Evolutionary conservation across 176 grass and related monocot species (phyloP).

Genomic region (Bolboschoenus planiculmis): DNA sequence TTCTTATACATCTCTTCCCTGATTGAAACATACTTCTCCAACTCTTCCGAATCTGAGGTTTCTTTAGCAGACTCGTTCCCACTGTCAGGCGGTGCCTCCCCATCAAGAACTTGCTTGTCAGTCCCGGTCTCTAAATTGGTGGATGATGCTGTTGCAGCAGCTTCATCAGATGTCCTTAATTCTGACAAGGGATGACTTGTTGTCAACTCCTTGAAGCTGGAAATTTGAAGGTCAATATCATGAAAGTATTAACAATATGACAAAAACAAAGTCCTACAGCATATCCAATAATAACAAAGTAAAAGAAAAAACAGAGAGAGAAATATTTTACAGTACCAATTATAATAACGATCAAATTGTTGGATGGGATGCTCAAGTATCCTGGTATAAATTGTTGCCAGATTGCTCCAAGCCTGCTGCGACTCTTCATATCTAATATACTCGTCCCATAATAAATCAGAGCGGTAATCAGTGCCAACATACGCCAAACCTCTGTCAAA

Average conservation of each 20-base stretch:
- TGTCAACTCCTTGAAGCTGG: slow-evolving; percentile 84
- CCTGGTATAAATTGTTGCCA: slow-evolving; percentile 88
- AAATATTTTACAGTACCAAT: slow-evolving; percentile 64
- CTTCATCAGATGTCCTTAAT: slow-evolving; percentile 60
- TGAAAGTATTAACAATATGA: neutral
- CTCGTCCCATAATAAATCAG: slow-evolving; percentile 89
- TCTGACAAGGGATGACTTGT: slow-evolving; percentile 54
- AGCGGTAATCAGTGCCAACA: slow-evolving; percentile 92
- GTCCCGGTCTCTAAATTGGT: slow-evolving; percentile 31
- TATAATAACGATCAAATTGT: slow-evolving; percentile 96
- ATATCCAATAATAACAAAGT: slow-evolving; percentile 12
- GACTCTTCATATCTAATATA: slow-evolving; percentile 99
- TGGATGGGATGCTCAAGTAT: slow-evolving; percentile 83
- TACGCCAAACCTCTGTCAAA: slow-evolving; percentile 95
- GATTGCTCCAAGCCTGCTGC: slow-evolving; percentile 88
- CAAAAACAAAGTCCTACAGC: neutral
- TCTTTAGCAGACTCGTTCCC: slow-evolving; percentile 43
- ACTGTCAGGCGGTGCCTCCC: slow-evolving; percentile 33
- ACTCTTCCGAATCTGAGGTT: slow-evolving; percentile 57
- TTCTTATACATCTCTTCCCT: slow-evolving; percentile 98
- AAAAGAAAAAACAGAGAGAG: neutral
- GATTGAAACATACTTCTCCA: slow-evolving; percentile 67
- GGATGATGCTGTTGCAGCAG: slow-evolving; percentile 30
- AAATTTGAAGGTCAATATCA: neutral
- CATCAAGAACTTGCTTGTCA: slow-evolving; percentile 26